Conservation (phyloP, 441 rosid species). For the Populus hybrid region DNA sequence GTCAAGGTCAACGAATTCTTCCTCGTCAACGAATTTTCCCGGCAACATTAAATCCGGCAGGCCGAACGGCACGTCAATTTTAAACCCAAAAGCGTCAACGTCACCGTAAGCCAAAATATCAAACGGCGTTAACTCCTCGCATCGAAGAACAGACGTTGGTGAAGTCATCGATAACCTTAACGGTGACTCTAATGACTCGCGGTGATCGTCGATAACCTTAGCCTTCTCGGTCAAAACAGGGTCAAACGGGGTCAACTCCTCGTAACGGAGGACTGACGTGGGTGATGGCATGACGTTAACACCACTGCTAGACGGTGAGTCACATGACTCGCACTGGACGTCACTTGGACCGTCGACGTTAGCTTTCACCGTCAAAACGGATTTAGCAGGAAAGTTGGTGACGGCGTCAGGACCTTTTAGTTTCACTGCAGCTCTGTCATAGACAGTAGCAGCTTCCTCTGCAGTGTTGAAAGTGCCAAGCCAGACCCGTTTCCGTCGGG, state of each 20-base stretch:
- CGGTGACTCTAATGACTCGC: conserved; percentile 10
- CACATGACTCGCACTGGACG: background rate
- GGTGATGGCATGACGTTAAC: conserved; percentile 20
- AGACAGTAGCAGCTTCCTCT: conserved; percentile 36
- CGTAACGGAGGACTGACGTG: conserved; percentile 32
- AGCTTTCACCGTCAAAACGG: conserved; percentile 11
- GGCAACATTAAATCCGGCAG: conserved; percentile 13
- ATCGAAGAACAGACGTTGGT: conserved; percentile 39
- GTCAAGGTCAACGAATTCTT: conserved; percentile 29
- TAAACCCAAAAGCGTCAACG: conserved; percentile 26
- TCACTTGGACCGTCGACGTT: background rate
- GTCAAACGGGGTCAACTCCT: conserved; percentile 15
- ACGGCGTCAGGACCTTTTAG: conserved; percentile 17
- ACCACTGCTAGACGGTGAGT: background rate
- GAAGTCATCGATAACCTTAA: conserved; percentile 11
- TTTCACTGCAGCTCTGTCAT: conserved; percentile 40
- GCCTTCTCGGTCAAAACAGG: conserved; percentile 12
- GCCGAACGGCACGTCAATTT: conserved; percentile 16
- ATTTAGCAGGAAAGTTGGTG: conserved; percentile 33
- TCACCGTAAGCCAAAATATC: conserved; percentile 10
- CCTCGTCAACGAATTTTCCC: background rate
- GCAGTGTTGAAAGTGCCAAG: conserved; percentile 29
- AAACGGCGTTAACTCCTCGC: conserved; percentile 15
- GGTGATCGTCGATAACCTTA: background rate
- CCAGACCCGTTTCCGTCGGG: conserved; percentile 33